Evolutionary conservation across 1,284 basidiomycete species (phyloP), one percentile per base, ranked within the genome.

Genomic region (Tremellales sp.): DNA sequence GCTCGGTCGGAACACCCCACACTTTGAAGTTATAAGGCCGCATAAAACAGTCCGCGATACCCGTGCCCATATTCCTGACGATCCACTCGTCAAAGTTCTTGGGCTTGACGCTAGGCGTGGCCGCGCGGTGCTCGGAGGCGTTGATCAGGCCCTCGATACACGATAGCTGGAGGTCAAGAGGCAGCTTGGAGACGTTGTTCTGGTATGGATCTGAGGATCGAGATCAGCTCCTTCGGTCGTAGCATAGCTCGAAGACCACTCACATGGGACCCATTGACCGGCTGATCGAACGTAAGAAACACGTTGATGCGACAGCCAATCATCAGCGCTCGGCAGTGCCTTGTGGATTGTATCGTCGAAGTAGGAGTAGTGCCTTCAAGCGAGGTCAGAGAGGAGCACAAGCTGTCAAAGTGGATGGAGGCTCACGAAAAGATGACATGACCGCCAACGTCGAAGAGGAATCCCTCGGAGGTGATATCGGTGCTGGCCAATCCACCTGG

Each of bases 21-120:
- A 78, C 77, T 58, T 77, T 77, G 71, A 74, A 78, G 65, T 78
- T 78, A 66, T 78, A 78, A 32, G 76, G 76, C 38, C 75, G 62
- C 77, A 78, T 78, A 61, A 78, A 78, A 45, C 74, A 56, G 45
- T 78, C 74, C 25, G 77, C 77, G 34, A 78, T 70, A 19, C 77
- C 77, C 47, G 67, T 58, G 6, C 72, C 72, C 74, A 78, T 76
- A 66, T 75, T 75, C 36, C 76, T 61, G 33, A 78, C 45, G 58
- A 78, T 78, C 76, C 77, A 78, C 57, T 70, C 58, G 33, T 66
- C 60, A 34, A 70, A 63, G 12, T 53, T 63, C 3, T 48, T 40
- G 5, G 60, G 56, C 31, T 65, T 67, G 37, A 57, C 49, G 5
- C 47, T 40, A 1, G 61, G 43, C 5, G 63, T 63, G 19, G 50